phyloP scores from a whole-genome alignment of 495 filamentous ascomycete genomes.

The Evansstolkia leycettana region DNA sequence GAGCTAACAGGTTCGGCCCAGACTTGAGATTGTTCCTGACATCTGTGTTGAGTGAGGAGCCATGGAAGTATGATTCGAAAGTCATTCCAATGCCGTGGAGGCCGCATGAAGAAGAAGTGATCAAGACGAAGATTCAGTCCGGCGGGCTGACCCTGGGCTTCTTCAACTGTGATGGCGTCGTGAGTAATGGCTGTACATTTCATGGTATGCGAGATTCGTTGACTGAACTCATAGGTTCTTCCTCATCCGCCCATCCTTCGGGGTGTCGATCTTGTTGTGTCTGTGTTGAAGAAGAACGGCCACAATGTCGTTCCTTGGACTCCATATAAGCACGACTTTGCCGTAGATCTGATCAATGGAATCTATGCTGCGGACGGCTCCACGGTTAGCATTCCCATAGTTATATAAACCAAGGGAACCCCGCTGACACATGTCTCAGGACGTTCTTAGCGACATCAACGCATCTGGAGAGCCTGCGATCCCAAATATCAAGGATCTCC shows the following conservation, averaged over 20 bases:
- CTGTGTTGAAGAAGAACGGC: background rate
- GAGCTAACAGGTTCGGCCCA: constrained; percentile 10
- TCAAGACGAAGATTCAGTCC: constrained; percentile 17
- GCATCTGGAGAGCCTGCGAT: constrained; percentile 37
- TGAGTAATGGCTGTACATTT: too few relatives aligned
- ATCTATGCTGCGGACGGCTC: background rate
- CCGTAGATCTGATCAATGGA: too few relatives aligned
- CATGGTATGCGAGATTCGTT: too few relatives aligned
- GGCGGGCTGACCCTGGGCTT: constrained; percentile 6
- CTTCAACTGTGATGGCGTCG: too few relatives aligned
- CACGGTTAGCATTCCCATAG: background rate
- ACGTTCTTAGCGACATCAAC: constrained; percentile 23
- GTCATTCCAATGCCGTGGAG: constrained; percentile 21
- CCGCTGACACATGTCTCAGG: constrained; percentile 4
- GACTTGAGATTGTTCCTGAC: constrained; percentile 23
- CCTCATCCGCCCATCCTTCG: constrained; percentile 11
- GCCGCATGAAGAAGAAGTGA: constrained; percentile 5
- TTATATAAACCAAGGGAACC: too few relatives aligned
- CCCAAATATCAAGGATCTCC: constrained; percentile 23
- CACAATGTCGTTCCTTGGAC: constrained; percentile 5
- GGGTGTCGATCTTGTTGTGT: constrained; percentile 3
- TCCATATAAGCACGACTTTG: background rate
- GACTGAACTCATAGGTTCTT: constrained; percentile 3
- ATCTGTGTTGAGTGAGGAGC: constrained; percentile 16
- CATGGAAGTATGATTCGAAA: constrained; percentile 21